A percentile compares a stretch with the other conserved stretches of the same genome.
phyloP scores from a whole-genome alignment of 139 green algal genomes.

The Picochlorum sp. region DNA sequence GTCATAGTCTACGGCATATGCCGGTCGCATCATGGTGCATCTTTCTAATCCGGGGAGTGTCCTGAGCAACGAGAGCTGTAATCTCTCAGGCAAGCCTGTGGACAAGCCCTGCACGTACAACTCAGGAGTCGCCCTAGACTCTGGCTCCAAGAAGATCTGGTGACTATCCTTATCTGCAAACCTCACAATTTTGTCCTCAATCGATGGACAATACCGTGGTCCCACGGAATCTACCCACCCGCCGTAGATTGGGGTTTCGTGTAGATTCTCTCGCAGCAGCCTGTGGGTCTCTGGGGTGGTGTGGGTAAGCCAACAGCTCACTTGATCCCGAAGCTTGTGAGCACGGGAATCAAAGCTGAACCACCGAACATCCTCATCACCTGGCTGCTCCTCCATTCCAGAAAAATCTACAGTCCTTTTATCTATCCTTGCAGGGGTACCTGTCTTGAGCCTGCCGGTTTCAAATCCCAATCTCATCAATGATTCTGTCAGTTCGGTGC shows the following conservation, averaged over 20 bases:
- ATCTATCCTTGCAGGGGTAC: conserved; percentile 91
- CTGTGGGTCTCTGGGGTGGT: conserved; percentile 86
- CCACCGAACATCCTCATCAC: conserved; percentile 67
- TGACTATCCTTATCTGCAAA: conserved; percentile 92
- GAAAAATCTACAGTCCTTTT: conserved; percentile 73
- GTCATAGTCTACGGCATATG: conserved; percentile 98
- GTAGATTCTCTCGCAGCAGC: conserved; percentile 68
- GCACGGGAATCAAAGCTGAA: conserved; percentile 85
- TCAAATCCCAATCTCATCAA: conserved; percentile 83
- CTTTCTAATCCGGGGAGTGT: conserved; percentile 86
- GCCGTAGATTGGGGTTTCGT: conserved; percentile 93
- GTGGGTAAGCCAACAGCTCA: conserved; percentile 87
- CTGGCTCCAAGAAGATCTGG: conserved; percentile 94
- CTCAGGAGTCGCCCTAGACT: conserved; percentile 84
- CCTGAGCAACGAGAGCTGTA: conserved; percentile 88
- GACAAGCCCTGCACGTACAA: conserved; percentile 92
- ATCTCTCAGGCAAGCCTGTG: conserved; percentile 82
- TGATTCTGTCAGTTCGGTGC: conserved; percentile 80
- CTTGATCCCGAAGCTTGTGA: conserved; percentile 64
- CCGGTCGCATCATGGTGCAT: conserved; percentile 79
- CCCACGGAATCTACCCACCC: conserved; percentile 81
- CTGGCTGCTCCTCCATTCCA: conserved; percentile 29
- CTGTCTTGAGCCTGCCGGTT: conserved; percentile 90
- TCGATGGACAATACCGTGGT: conserved; percentile 93
- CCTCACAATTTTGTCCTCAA: conserved; percentile 97